A percentile compares a stretch with the other conserved stretches of the same genome.
Evolutionary conservation across 352 stramenopile species (phyloP).

Genomic region (Pythium folliculosum): DNA sequence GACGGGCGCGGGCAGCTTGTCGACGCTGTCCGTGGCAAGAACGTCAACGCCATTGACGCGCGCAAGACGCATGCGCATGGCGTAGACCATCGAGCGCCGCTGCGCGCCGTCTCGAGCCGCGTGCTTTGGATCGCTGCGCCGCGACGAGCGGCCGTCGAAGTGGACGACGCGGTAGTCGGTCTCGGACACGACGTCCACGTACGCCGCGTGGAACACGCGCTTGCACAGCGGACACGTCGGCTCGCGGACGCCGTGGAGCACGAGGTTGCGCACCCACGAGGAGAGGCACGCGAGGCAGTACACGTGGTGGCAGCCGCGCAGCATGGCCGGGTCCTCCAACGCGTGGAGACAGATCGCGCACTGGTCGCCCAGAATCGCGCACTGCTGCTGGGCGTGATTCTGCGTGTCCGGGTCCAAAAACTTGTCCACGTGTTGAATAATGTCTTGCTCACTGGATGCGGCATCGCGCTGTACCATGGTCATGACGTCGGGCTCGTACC

Average conservation of each 20-base stretch:
- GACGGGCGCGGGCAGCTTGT: conserved; percentile 25
- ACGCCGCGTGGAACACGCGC: conserved; percentile 50
- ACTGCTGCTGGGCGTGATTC: conserved; percentile 3
- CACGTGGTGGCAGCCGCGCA: conserved; percentile 64
- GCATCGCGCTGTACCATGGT: conserved; percentile 8
- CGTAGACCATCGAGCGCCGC: conserved; percentile 62
- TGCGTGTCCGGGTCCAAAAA: not conserved
- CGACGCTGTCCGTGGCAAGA: not conserved
- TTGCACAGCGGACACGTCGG: conserved; percentile 77
- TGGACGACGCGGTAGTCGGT: conserved; percentile 56
- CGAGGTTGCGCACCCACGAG: conserved; percentile 59
- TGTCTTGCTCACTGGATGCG: conserved; percentile 10
- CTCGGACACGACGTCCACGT: conserved; percentile 67
- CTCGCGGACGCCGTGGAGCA: conserved; percentile 49
- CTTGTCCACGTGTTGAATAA: conserved; percentile 24
- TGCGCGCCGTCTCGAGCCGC: conserved; percentile 18
- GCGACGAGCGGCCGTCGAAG: conserved; percentile 37
- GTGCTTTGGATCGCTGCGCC: conserved; percentile 12
- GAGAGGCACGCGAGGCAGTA: conserved; percentile 74
- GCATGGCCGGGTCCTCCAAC: conserved; percentile 58
- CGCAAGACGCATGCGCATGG: conserved; percentile 47
- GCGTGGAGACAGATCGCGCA: conserved; percentile 74
- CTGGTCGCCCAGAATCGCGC: conserved; percentile 59
- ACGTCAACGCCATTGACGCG: conserved; percentile 46
- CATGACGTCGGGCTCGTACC: conserved; percentile 28